Evolutionary conservation across 192 early-diverging fungal species (phyloP), one percentile per base, ranked within the genome.

Genomic region (Borealophlyctis nickersoniae): DNA sequence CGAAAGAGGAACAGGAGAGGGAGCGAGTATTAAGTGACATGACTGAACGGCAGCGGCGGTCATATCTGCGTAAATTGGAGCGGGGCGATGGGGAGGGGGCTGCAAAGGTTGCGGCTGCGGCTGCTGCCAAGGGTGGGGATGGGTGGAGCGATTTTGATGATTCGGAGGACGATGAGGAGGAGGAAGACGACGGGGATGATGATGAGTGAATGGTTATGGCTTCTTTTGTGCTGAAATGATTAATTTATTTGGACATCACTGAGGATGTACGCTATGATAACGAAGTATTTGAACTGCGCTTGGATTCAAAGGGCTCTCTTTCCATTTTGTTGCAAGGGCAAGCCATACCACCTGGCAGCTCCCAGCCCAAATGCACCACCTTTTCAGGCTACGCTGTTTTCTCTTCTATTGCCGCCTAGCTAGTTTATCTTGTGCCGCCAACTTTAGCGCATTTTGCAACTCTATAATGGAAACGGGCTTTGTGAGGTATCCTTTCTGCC

Each of bases 21-120:
- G 88, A 93, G 64, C 70, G 76, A 14, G 67, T 88, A 55, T 74
- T 98, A 62, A 74, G 67, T 16, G 65, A 64, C 49, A 86, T 98
- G 88, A 78, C 82, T 9, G 89, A 93, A 72, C 87, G 95, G 60
- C 84, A 93, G 63, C 87, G 91, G 63, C 77, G 93, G 66, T 81
- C 87, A 31, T 94, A 89, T 64, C 67, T 89, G 51, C 70, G 95
- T 19, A 87, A 92, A 66, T 56, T 98, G 61, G 89, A 89, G 63
- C 79, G 88, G 14, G 92, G 90, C 2, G 90, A 93, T 22, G 87
- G 85, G 31, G 76, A 78, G 69, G 75, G 73, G 35, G 81, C 77
- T 13, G 55, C 62, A 7, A 71, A 67, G 52, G 71, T 82, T 31
- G 36, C 57, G 14, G 53, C 26, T 31, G 48, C 27, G 0, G 49